A percentile compares a stretch with the other conserved stretches of the same genome.
These are phyloP conservation scores for Puccinellia tenuiflora DNA, from an alignment of 176 grass and related monocot species.

Conservation along the genomic window DNA sequence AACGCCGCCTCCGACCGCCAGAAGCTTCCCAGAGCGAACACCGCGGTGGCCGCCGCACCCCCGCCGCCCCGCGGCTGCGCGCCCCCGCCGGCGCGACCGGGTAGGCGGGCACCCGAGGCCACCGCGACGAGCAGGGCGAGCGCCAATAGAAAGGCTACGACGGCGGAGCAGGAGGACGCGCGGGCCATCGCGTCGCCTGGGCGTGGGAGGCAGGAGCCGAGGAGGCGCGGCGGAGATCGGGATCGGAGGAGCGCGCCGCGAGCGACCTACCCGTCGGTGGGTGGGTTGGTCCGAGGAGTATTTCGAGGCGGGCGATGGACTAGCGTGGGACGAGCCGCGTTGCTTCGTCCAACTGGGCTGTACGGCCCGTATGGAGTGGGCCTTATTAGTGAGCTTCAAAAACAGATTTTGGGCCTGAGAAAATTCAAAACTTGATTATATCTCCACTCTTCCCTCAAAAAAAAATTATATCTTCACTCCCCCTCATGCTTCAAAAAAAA, in stretches of 20 bases:
- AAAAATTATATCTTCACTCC: too few species aligned
- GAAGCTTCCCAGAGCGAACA: conserved; percentile 92
- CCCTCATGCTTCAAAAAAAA: too few species aligned
- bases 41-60: conserved; percentile 32
- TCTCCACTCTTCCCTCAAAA: too few species aligned
- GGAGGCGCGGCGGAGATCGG: conserved; percentile 31
- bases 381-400: background rate
- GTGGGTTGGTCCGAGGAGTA: background rate
- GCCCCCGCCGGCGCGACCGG: background rate
- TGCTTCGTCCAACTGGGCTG: background rate
- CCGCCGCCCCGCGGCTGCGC: background rate
- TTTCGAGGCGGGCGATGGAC: background rate
- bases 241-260: conserved; percentile 20
- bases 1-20: conserved; percentile 81
- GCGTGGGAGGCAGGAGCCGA: background rate
- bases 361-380: background rate
- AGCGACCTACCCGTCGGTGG: conserved; percentile 32
- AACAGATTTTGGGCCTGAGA: background rate
- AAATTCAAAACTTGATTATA: background rate
- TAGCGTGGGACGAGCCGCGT: background rate
- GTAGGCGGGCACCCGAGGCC: conserved; percentile 21
- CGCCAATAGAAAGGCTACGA: background rate
- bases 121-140: background rate
- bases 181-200: conserved; percentile 15
- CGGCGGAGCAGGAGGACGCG: background rate